phyloP scores from a whole-genome alignment of 805 yeast genomes.

The Groenewaldozyma salmanticensis region DNA sequence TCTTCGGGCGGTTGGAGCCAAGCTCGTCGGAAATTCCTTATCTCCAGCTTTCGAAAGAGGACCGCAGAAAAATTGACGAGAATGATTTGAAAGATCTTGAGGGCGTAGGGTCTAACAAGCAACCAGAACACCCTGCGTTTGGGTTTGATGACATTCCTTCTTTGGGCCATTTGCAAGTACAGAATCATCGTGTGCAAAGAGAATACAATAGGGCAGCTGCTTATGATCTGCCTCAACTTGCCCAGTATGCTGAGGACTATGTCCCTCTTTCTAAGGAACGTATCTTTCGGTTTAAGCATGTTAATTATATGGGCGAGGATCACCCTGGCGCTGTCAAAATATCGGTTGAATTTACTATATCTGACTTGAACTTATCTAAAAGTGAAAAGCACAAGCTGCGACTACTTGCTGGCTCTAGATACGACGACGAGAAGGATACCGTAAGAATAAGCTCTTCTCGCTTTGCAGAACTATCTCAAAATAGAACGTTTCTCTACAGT shows the following conservation, averaged over 20 bases:
- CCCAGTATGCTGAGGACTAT: slow-evolving; percentile 32
- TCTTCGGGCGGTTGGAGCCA: slow-evolving; percentile 19
- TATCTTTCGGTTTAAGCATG: slow-evolving; percentile 52
- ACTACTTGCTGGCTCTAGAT: slow-evolving; percentile 70
- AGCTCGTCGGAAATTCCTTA: slow-evolving; percentile 12
- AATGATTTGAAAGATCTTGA: slow-evolving; percentile 20
- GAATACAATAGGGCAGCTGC: slow-evolving; percentile 77
- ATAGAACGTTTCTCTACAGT: slow-evolving; percentile 63
- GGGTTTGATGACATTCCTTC: slow-evolving; percentile 59
- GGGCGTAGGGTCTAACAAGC: slow-evolving; percentile 10
- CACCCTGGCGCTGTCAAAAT: slow-evolving; percentile 68
- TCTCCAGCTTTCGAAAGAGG: slow-evolving; percentile 10
- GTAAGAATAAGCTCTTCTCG: slow-evolving; percentile 57
- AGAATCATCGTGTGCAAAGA: slow-evolving; percentile 65
- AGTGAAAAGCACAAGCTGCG: slow-evolving; percentile 62
- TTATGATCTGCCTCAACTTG: slow-evolving; percentile 80
- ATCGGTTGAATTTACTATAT: slow-evolving; percentile 43
- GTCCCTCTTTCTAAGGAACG: slow-evolving; percentile 30
- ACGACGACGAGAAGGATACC: slow-evolving; percentile 47
- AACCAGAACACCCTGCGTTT: slow-evolving; percentile 21
- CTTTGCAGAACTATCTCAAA: slow-evolving; percentile 74
- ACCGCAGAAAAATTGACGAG: slow-evolving; percentile 13
- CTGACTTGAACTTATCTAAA: slow-evolving; percentile 33
- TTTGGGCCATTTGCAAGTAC: slow-evolving; percentile 59
- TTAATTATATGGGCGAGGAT: slow-evolving; percentile 62